A percentile compares a stretch with the other conserved stretches of the same genome.
Conservation (phyloP, 148 eudicot species). For the Chenopodium suecicum region DNA sequence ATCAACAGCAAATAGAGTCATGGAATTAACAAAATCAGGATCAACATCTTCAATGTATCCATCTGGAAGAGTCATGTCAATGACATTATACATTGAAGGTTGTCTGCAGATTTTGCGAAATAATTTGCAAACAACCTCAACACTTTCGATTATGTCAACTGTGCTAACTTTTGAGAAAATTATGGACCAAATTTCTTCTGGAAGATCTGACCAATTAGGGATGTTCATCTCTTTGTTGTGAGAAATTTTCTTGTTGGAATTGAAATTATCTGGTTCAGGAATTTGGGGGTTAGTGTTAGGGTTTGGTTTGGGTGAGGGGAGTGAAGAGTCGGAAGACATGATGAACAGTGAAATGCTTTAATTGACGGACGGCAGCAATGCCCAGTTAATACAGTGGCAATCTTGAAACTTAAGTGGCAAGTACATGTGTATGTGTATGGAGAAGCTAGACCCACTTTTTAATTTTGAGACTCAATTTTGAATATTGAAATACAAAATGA, state of each 20-base stretch:
- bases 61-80: constrained; percentile 30
- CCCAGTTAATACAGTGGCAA: too few species aligned
- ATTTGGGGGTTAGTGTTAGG: neutral
- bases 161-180: constrained; percentile 23
- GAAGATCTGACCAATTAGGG: constrained; percentile 19
- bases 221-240: neutral
- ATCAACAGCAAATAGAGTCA: constrained; percentile 40
- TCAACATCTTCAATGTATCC: constrained; percentile 3
- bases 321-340: too few species aligned
- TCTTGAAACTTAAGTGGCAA: too few species aligned
- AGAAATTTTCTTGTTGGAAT: too few species aligned
- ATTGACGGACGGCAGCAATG: too few species aligned
- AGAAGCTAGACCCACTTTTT: too few species aligned
- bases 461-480: too few species aligned
- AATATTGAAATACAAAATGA: too few species aligned
- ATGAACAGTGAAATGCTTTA: too few species aligned
- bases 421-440: too few species aligned
- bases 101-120: constrained; percentile 43
- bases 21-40: constrained; percentile 13
- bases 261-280: too few species aligned
- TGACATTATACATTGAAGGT: constrained; percentile 27
- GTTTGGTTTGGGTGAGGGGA: too few species aligned
- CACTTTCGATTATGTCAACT: constrained; percentile 24
- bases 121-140: constrained; percentile 18
- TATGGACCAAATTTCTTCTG: constrained; percentile 19